A percentile compares a stretch with the other conserved stretches of the same genome.
These are phyloP conservation scores for Phaffia tasmanica DNA, from an alignment of 768 basidiomycete genomes.

Conservation along the genomic window DNA sequence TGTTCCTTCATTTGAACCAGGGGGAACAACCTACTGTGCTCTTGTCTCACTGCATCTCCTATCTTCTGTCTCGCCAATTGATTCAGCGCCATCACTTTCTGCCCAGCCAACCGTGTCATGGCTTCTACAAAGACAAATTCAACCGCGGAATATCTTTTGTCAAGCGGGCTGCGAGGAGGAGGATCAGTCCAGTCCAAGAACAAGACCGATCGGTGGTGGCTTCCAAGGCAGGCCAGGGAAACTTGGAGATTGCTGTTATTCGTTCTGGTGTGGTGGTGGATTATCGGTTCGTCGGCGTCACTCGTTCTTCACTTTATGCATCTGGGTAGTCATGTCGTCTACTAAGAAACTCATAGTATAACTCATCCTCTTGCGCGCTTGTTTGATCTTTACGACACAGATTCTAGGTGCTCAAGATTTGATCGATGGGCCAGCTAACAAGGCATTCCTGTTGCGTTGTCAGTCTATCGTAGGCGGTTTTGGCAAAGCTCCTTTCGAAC, in stretches of 20 bases:
- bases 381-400: slow-evolving; percentile 40
- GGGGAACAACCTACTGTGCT: slow-evolving; percentile 88
- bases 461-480: slow-evolving; percentile 87
- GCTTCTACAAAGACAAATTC: slow-evolving; percentile 63
- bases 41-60: slow-evolving; percentile 53
- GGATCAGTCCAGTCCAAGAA: background rate
- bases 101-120: slow-evolving; percentile 55
- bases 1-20: slow-evolving; percentile 39
- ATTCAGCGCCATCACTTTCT: slow-evolving; percentile 10
- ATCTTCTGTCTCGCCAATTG: slow-evolving; percentile 19
- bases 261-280: slow-evolving; percentile 85
- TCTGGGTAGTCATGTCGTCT: background rate
- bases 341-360: too few species aligned
- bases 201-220: slow-evolving; percentile 47
- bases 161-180: background rate
- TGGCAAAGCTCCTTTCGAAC: slow-evolving; percentile 66
- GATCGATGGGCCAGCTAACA: slow-evolving; percentile 50
- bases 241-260: slow-evolving; percentile 83
- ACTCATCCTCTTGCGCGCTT: slow-evolving; percentile 11
- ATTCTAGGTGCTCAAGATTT: slow-evolving; percentile 55
- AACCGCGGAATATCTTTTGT: background rate
- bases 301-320: background rate
- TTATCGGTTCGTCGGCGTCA: slow-evolving; percentile 48
- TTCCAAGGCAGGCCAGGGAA: slow-evolving; percentile 84
- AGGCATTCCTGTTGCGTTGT: slow-evolving; percentile 56